Conservation (phyloP, 495 filamentous ascomycete species). For the Echria macrotheca region DNA sequence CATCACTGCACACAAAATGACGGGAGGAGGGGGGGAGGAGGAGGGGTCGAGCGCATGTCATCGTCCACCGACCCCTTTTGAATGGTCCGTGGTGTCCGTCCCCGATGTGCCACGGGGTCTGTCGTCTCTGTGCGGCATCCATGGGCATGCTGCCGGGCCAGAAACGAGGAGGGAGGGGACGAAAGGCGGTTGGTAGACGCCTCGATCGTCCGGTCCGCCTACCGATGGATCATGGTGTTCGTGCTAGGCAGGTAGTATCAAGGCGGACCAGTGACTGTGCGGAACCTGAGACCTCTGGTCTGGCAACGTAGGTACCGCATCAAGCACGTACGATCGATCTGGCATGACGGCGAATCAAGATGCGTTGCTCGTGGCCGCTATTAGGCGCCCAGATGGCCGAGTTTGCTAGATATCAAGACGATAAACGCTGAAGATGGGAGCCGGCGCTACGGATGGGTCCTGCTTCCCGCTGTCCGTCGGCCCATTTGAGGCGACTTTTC, state of each 20-base stretch:
- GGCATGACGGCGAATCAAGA: background rate
- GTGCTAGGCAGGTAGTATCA: slow-evolving; percentile 3
- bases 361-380: background rate
- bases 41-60: background rate
- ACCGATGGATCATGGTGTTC: slow-evolving; percentile 5
- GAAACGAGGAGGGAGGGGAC: background rate
- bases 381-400: slow-evolving; percentile 5
- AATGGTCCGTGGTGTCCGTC: background rate
- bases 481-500: background rate
- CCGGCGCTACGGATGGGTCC: slow-evolving; percentile 3
- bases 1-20: background rate
- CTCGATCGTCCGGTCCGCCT: background rate
- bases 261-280: background rate
- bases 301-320: background rate
- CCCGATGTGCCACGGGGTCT: background rate
- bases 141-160: too few relatives aligned
- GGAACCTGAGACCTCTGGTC: background rate
- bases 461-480: background rate
- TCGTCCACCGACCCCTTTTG: too few relatives aligned
- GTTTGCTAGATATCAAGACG: background rate
- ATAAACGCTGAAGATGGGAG: slow-evolving; percentile 2
- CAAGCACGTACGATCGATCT: slow-evolving; percentile 5
- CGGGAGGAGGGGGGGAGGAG: background rate
- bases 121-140: too few relatives aligned
- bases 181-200: background rate